Percentiles rank a stretch among this genome's conserved stretches.
These are phyloP conservation scores for Sclerotiophoma versabilis DNA, from an alignment of 2,329 filamentous ascomycete species.

Conservation along the genomic window DNA sequence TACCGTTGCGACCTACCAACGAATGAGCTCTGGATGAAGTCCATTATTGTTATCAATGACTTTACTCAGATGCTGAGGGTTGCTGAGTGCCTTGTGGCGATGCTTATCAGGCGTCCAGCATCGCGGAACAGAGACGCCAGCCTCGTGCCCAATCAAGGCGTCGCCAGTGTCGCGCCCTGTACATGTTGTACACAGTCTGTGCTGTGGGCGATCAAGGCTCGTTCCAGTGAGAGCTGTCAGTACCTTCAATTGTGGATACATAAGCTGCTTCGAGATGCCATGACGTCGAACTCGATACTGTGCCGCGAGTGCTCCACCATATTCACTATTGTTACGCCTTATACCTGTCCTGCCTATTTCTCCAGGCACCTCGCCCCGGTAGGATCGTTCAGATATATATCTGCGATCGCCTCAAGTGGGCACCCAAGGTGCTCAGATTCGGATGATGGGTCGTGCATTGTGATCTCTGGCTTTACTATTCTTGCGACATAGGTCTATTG, in stretches of 20 bases:
- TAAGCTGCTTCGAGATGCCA: neutral
- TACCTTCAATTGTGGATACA: neutral
- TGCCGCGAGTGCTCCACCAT: neutral
- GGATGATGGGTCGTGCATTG: neutral
- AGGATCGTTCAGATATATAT: neutral
- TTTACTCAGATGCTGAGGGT: too few relatives aligned
- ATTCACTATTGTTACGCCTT: neutral
- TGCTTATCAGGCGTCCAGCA: neutral
- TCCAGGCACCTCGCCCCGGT: neutral
- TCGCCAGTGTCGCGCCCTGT: neutral
- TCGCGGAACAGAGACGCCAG: neutral
- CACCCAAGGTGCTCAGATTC: neutral
- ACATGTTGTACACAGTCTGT: neutral
- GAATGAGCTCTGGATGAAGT: too few relatives aligned
- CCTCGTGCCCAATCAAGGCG: neutral
- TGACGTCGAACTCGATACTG: neutral
- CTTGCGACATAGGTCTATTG: neutral
- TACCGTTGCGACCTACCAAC: too few relatives aligned
- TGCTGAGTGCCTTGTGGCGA: too few relatives aligned
- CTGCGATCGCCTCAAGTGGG: neutral
- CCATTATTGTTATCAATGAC: too few relatives aligned
- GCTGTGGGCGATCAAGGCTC: slow-evolving; percentile 2
- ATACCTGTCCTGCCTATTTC: neutral
- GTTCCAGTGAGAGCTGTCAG: slow-evolving; percentile 4
- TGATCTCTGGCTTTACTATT: neutral